A percentile compares a stretch with the other conserved stretches of the same genome.
phyloP scores from a whole-genome alignment of 352 stramenopile genomes.

The Globisporangium yorkense region DNA sequence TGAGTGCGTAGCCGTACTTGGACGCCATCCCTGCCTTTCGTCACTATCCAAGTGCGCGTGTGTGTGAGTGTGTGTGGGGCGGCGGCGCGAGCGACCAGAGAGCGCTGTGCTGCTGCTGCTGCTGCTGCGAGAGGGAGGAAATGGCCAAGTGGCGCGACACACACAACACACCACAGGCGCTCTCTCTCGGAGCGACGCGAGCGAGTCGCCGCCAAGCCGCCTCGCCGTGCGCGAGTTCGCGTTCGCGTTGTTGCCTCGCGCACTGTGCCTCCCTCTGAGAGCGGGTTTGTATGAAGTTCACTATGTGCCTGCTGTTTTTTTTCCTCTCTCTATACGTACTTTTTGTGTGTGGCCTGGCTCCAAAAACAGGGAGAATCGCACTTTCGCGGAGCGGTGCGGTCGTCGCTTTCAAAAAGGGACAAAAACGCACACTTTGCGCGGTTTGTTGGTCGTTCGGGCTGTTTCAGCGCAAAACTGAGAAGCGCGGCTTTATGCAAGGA shows the following conservation, averaged over 20 bases:
- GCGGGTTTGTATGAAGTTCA: neutral
- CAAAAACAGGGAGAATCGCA: neutral
- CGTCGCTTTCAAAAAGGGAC: no score
- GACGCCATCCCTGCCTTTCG: constrained; percentile 4
- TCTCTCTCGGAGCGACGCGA: neutral
- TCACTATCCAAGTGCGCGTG: neutral
- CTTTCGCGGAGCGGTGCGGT: neutral
- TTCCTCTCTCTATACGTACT: neutral
- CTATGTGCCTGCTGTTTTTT: neutral
- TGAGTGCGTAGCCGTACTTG: constrained; percentile 74
- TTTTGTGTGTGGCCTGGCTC: neutral
- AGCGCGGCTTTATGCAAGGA: no score
- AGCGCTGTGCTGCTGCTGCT: neutral
- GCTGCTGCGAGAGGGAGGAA: neutral
- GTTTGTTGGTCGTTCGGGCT: no score
- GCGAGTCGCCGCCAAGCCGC: neutral
- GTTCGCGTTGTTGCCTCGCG: neutral
- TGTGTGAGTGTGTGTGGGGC: no score
- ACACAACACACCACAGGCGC: neutral
- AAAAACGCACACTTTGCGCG: no score
- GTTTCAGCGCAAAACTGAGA: no score
- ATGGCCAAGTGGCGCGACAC: neutral
- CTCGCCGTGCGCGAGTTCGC: no score
- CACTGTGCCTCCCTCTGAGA: neutral
- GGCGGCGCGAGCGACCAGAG: neutral